Percentiles rank a stretch among this genome's conserved stretches.
These are phyloP conservation scores for Lepidium aucheri DNA, from an alignment of 345 rosid genomes.

Conservation along the genomic window DNA sequence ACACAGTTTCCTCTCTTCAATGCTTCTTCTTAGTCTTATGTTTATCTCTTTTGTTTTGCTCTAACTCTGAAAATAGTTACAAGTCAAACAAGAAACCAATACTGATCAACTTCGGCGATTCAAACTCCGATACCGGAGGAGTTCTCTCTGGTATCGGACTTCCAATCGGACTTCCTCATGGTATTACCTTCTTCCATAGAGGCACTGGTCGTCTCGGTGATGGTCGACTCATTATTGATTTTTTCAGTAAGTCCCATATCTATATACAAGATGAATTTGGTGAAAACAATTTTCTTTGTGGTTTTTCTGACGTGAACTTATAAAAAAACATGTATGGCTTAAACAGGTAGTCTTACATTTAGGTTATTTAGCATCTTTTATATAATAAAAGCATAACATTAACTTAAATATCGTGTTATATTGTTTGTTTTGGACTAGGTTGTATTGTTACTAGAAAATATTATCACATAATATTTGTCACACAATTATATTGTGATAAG, in stretches of 20 bases:
- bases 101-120: constrained; percentile 48
- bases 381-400: too few relatives aligned
- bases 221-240: constrained; percentile 58
- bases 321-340: too few relatives aligned
- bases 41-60: constrained; percentile 17
- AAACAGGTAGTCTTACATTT: too few relatives aligned
- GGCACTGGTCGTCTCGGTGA: constrained; percentile 40
- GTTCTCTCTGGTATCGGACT: constrained; percentile 32
- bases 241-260: constrained; percentile 36
- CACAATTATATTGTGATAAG: too few relatives aligned
- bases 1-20: background rate
- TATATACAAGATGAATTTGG: background rate
- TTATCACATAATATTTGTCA: too few relatives aligned
- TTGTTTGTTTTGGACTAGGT: too few relatives aligned
- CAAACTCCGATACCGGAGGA: constrained; percentile 54
- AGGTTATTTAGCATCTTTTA: too few relatives aligned
- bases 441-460: too few relatives aligned
- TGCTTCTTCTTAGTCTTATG: constrained; percentile 6
- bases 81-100: constrained; percentile 24
- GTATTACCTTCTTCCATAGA: constrained; percentile 40
- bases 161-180: constrained; percentile 37
- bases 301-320: rapidly evolving
- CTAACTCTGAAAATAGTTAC: background rate
- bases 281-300: too few relatives aligned
- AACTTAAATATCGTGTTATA: too few relatives aligned